Evolutionary conservation across 768 basidiomycete species (phyloP), one percentile per base, ranked within the genome.

Genomic region (Pleurotus sapidus): DNA sequence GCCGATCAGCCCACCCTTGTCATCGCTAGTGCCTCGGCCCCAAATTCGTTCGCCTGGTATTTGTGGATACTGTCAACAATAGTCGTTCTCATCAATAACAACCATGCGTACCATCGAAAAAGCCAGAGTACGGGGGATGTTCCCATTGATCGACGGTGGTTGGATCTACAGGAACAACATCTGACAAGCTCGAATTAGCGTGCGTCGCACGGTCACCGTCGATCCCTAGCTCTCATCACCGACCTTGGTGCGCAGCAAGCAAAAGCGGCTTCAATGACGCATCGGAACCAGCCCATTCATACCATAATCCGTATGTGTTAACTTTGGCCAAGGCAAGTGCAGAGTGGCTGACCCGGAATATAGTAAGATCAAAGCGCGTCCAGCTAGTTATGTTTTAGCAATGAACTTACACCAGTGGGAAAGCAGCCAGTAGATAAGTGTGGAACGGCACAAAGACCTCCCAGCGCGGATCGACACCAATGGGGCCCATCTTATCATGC

Each of bases 1-100:
- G n/a, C 81, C 81, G 55, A 89, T 83, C 46, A 89, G 64, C 20
- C 83, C 85, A 49, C 80, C 82, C 73, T 94, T 94, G 72, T 91
- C 88, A 63, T 93, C 91, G 3, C 74, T 74, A 49, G 80, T 77
- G 37, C 91, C 91, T 6, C 91, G 77, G 4, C 91, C 91, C 89
- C 89, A 92, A 15, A 93, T 43, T n/a, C 20, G 42, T 53, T 53
- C 18, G 23, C 51, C 51, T 53, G 9, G 1, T 20, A 20, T 30
- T 9, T 14, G 18, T 25, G 9, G 15, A 18, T 49, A 7, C 12
- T 30, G 43, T 17, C 5, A 17, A 5, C 9, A 23, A 8, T 18
- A 42, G 24, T 5, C 11, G 38, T 9, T 20, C 49, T 46, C 24
- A 5, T n/a, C 42, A 34, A 25, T 47, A 9, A 4, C 34, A 60